Evolutionary conservation across 345 rosid genomes (phyloP).

Genomic region (Camelina hispida): DNA sequence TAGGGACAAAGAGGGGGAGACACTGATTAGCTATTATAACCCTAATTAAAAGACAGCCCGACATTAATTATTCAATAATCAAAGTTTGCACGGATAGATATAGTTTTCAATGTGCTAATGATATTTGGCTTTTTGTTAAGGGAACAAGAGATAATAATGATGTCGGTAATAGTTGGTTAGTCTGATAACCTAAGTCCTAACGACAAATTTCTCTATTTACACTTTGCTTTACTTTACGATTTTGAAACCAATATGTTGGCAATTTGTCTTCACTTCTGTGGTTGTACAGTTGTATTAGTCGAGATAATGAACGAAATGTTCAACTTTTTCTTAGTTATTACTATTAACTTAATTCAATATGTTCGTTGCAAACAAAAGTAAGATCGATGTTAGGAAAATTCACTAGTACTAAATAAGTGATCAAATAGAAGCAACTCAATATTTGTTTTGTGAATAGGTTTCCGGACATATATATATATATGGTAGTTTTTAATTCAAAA

Average conservation of each 20-base stretch:
- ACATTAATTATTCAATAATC: slow-evolving; percentile 44
- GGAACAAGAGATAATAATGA: slow-evolving; percentile 40
- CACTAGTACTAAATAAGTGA: neutral
- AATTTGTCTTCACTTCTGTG: slow-evolving; percentile 28
- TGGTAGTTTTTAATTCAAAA: too few species aligned
- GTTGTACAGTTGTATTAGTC: slow-evolving; percentile 22
- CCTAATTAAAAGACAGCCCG: slow-evolving; percentile 43
- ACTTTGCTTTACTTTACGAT: slow-evolving; percentile 32
- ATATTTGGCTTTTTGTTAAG: slow-evolving; percentile 35
- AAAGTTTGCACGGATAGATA: slow-evolving; percentile 40
- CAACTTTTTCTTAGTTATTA: neutral
- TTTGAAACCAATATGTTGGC: slow-evolving; percentile 22
- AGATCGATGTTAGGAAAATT: neutral
- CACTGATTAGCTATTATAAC: slow-evolving; percentile 37
- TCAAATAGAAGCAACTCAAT: too few species aligned
- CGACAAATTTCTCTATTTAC: slow-evolving; percentile 7
- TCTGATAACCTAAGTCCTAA: slow-evolving; percentile 38
- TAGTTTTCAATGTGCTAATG: slow-evolving; percentile 44
- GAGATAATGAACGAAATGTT: neutral
- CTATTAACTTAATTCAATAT: neutral
- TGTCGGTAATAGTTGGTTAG: slow-evolving; percentile 47
- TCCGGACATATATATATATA: too few species aligned
- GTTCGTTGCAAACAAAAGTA: slow-evolving; percentile 1
- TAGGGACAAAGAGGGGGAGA: slow-evolving; percentile 41
- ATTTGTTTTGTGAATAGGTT: too few species aligned